Evolutionary conservation across 345 rosid genomes (phyloP).

Genomic region (Hibiscus tridactylites): DNA sequence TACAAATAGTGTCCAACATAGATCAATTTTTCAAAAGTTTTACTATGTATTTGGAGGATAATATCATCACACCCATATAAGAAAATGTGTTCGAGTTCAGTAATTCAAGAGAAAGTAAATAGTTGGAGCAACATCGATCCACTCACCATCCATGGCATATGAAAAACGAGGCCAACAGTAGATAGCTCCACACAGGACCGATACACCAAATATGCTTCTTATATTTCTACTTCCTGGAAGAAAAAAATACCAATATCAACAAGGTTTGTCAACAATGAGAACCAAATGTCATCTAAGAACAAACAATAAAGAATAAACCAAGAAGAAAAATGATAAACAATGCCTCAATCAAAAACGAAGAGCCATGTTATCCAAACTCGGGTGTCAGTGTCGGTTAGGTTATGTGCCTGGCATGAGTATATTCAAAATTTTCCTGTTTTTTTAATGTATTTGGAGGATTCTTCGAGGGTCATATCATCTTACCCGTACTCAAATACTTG

Average conservation of each 20-base stretch:
- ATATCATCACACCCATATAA: not conserved
- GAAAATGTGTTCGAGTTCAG: not conserved
- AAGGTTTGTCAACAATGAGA: not conserved
- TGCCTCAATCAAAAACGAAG: not conserved
- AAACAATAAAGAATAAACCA: not conserved
- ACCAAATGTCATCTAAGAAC: not conserved
- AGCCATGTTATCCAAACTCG: not conserved
- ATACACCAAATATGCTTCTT: slow-evolving; percentile 21
- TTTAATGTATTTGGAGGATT: not conserved
- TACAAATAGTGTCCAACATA: not conserved
- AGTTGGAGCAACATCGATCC: not conserved
- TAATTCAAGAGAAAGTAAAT: not conserved
- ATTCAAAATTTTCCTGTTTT: no score
- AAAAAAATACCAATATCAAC: not conserved
- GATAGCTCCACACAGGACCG: slow-evolving; percentile 24
- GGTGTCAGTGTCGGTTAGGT: no score
- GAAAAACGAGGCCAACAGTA: slow-evolving; percentile 13
- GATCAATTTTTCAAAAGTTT: not conserved
- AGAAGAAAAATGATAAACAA: not conserved
- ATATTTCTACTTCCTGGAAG: slow-evolving; percentile 22
- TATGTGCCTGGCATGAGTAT: no score
- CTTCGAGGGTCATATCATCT: not conserved
- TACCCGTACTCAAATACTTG: not conserved
- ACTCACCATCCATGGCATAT: slow-evolving; percentile 32
- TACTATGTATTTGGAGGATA: not conserved